Percentiles rank a stretch among this genome's conserved stretches.
These are phyloP conservation scores for Fusarium sulawesiense DNA, from an alignment of 2,329 filamentous ascomycete species.

Conservation along the genomic window DNA sequence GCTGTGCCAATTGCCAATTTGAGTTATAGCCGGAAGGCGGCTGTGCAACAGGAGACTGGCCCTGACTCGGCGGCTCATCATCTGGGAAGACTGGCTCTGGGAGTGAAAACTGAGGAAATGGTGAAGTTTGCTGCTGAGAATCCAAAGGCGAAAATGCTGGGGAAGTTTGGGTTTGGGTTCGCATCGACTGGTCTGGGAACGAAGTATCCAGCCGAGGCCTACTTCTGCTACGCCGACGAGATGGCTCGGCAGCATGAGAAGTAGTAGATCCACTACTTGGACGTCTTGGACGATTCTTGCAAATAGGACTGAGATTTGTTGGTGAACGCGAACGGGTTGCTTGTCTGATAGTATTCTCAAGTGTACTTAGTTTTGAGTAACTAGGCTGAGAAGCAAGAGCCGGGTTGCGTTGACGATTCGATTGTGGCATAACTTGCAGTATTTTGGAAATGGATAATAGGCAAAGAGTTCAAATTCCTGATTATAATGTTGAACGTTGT, in stretches of 20 bases:
- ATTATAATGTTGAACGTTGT: neutral
- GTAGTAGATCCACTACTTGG: conserved; percentile 13
- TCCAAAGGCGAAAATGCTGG: conserved; percentile 3
- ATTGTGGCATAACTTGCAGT: conserved; percentile 6
- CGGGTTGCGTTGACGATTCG: conserved; percentile 25
- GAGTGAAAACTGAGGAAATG: conserved; percentile 13
- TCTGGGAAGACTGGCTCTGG: conserved; percentile 11
- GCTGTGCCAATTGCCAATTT: conserved; percentile 21
- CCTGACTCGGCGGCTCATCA: conserved; percentile 19
- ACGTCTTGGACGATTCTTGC: conserved; percentile 10
- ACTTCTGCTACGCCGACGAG: neutral
- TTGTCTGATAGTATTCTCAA: conserved; percentile 21
- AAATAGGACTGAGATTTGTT: conserved; percentile 25
- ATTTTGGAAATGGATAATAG: conserved; percentile 14
- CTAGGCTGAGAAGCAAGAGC: conserved; percentile 9
- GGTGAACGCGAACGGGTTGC: conserved; percentile 29
- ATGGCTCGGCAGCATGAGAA: neutral
- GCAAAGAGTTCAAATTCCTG: conserved; percentile 6
- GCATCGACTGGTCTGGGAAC: conserved; percentile 2
- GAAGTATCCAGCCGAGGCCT: conserved; percentile 2
- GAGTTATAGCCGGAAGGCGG: conserved; percentile 2
- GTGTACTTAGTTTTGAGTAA: conserved; percentile 8
- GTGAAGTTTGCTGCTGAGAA: conserved; percentile 8
- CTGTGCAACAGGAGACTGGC: conserved; percentile 27
- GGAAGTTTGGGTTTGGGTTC: neutral